Evolutionary conservation across 2,329 filamentous ascomycete species (phyloP).

Genomic region (Trichoderma sp.): DNA sequence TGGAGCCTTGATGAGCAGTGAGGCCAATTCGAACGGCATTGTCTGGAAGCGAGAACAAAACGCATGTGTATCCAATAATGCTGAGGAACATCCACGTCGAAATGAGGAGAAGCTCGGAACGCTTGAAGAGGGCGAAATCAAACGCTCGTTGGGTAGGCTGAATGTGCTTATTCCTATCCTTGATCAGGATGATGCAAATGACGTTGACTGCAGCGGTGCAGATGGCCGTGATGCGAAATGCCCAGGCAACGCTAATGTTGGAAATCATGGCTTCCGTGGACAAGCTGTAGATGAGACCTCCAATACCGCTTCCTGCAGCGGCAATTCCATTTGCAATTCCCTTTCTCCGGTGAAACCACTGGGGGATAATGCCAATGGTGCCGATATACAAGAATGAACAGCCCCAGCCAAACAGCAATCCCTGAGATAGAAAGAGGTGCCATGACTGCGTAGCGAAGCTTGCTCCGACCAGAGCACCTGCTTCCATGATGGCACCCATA

Average conservation of each 20-base stretch:
- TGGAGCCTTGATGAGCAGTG: conserved; percentile 55
- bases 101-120: conserved; percentile 55
- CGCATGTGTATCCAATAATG: conserved; percentile 63
- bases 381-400: conserved; percentile 60
- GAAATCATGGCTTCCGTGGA: conserved; percentile 48
- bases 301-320: conserved; percentile 49
- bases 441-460: conserved; percentile 52
- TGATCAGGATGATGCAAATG: conserved; percentile 53
- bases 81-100: conserved; percentile 57
- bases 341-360: conserved; percentile 58
- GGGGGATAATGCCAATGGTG: conserved; percentile 53
- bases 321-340: conserved; percentile 57
- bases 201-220: conserved; percentile 55
- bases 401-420: conserved; percentile 57
- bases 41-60: conserved; percentile 62
- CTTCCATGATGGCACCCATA: conserved; percentile 51
- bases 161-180: conserved; percentile 40
- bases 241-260: conserved; percentile 51
- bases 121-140: conserved; percentile 28
- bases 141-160: conserved; percentile 12
- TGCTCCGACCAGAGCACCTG: conserved; percentile 50
- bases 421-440: conserved; percentile 60
- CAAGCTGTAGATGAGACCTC: conserved; percentile 28
- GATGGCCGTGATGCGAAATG: conserved; percentile 50
- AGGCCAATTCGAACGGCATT: conserved; percentile 60